Conservation (phyloP, 2,329 filamentous ascomycete species). For the Neurospora crassa region DNA sequence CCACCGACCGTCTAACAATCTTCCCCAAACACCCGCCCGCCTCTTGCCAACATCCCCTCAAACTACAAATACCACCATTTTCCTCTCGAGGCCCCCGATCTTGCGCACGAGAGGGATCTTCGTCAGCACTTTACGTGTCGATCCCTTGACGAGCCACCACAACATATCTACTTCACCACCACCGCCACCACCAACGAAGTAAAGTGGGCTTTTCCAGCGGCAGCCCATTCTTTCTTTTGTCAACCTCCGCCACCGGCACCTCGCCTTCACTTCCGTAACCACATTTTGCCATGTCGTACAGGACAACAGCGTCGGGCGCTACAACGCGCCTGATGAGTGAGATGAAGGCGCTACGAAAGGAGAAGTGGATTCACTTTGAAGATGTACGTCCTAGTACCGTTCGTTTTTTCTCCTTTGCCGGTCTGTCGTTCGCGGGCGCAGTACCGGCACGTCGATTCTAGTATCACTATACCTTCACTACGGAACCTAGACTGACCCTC, state of each 20-base stretch:
- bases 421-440: neutral
- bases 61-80: neutral
- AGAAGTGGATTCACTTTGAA: slow-evolving; percentile 90
- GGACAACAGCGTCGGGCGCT: slow-evolving; percentile 31
- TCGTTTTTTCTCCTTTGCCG: neutral
- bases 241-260: neutral
- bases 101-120: neutral
- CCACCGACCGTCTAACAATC: neutral
- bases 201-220: neutral
- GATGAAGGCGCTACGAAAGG: slow-evolving; percentile 69
- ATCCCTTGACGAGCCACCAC: neutral
- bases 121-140: neutral
- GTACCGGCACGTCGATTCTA: neutral
- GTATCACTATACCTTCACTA: neutral
- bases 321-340: slow-evolving; percentile 86
- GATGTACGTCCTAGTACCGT: slow-evolving; percentile 10
- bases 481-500: slow-evolving; percentile 1
- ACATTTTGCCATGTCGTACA: slow-evolving; percentile 2
- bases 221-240: neutral
- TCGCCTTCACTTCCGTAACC: neutral
- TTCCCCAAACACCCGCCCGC: neutral
- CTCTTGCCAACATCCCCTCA: neutral
- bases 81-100: neutral
- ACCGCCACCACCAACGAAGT: neutral
- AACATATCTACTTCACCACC: neutral